phyloP scores from a whole-genome alignment of 768 basidiomycete genomes.

The Dentipellis sp. region DNA sequence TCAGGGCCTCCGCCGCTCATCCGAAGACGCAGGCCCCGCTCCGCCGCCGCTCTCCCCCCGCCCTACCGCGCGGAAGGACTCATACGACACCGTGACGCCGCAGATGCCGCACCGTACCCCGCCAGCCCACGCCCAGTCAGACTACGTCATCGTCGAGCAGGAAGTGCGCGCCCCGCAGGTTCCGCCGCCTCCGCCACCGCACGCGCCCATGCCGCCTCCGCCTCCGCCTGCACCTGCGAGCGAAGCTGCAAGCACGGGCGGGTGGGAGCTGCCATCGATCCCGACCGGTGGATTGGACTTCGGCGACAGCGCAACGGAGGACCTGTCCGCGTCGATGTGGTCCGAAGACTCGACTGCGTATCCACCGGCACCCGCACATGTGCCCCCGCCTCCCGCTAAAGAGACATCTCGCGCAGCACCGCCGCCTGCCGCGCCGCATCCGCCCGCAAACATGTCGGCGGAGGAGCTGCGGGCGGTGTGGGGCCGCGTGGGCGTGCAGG shows the following conservation, averaged over 20 bases:
- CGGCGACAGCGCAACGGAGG: slow-evolving; percentile 28
- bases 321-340: slow-evolving; percentile 49
- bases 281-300: slow-evolving; percentile 48
- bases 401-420: slow-evolving; percentile 1
- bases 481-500: slow-evolving; percentile 65
- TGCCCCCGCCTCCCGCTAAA: slow-evolving; percentile 12
- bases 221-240: slow-evolving; percentile 24
- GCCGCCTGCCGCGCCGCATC: not conserved
- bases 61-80: slow-evolving; percentile 1
- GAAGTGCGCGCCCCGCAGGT: slow-evolving; percentile 23
- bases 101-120: slow-evolving; percentile 18
- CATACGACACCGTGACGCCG: slow-evolving; percentile 14
- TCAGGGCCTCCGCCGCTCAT: slow-evolving; percentile 1
- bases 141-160: slow-evolving; percentile 25
- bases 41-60: not conserved
- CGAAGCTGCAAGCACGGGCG: slow-evolving; percentile 29
- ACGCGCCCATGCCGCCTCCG: slow-evolving; percentile 23
- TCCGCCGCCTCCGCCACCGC: slow-evolving; percentile 35
- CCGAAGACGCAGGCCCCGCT: slow-evolving; percentile 1
- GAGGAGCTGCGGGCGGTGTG: slow-evolving; percentile 67
- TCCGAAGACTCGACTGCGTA: slow-evolving; percentile 44
- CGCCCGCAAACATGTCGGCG: slow-evolving; percentile 32
- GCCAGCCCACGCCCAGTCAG: slow-evolving; percentile 20
- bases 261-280: slow-evolving; percentile 62
- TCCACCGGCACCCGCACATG: slow-evolving; percentile 17